Conservation (phyloP, 2,329 filamentous ascomycete genomes). For the Colletotrichum tanaceti region DNA sequence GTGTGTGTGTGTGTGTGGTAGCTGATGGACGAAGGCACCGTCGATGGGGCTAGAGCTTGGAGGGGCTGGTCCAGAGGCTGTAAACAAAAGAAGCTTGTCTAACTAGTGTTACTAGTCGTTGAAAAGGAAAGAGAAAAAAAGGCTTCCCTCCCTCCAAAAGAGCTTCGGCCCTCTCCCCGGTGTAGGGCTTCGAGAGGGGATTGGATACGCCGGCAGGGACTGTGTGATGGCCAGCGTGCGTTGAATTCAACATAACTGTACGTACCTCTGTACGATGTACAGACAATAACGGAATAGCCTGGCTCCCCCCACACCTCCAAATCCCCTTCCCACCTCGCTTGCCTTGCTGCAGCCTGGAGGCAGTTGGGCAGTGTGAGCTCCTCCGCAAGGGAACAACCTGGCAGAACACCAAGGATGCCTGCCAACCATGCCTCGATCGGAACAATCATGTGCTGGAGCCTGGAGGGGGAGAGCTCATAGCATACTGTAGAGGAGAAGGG, state of each 20-base stretch:
- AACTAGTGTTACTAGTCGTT: no score
- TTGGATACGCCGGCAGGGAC: slow-evolving; percentile 26
- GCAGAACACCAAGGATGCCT: slow-evolving; percentile 12
- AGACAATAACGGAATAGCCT: no score
- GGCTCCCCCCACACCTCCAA: slow-evolving; percentile 28
- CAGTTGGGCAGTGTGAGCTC: slow-evolving; percentile 21
- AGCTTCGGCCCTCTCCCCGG: slow-evolving; percentile 21
- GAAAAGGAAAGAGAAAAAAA: no score
- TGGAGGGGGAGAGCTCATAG: neutral
- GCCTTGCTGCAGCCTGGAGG: slow-evolving; percentile 30
- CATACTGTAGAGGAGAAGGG: no score
- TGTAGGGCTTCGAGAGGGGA: slow-evolving; percentile 34
- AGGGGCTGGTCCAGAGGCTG: slow-evolving; percentile 28
- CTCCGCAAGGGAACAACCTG: slow-evolving; percentile 10
- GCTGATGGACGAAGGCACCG: slow-evolving; percentile 21
- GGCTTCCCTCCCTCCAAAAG: slow-evolving; percentile 4
- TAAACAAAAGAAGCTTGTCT: slow-evolving; percentile 37
- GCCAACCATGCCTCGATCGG: slow-evolving; percentile 28
- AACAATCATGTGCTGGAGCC: neutral
- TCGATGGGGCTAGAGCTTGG: slow-evolving; percentile 8
- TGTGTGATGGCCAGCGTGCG: slow-evolving; percentile 15
- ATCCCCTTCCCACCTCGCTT: slow-evolving; percentile 10
- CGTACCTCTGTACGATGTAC: no score
- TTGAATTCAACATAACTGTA: no score
- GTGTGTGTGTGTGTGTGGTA: neutral